A percentile compares a stretch with the other conserved stretches of the same genome.
phyloP scores from a whole-genome alignment of 768 basidiomycete genomes.

The Tricholoma hemisulphureum region DNA sequence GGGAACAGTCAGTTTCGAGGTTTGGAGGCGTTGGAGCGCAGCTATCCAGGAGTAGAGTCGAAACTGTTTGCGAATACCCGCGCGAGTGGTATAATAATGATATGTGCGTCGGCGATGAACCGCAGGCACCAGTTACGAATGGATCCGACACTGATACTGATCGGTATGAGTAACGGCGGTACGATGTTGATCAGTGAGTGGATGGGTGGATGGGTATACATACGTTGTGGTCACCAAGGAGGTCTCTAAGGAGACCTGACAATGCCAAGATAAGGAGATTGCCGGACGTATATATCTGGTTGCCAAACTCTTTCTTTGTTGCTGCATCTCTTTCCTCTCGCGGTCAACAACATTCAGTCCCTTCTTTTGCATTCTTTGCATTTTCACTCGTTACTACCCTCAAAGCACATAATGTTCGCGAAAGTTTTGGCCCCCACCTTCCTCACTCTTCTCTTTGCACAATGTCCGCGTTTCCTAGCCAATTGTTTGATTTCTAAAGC shows the following conservation, averaged over 20 bases:
- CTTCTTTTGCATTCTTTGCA: constrained; percentile 21
- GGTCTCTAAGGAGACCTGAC: constrained; percentile 13
- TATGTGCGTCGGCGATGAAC: too few species aligned
- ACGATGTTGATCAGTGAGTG: too few species aligned
- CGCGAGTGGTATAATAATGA: too few species aligned
- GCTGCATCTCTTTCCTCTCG: constrained; percentile 5
- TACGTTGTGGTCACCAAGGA: too few species aligned
- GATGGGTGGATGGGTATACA: too few species aligned
- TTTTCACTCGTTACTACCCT: constrained; percentile 17
- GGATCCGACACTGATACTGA: too few species aligned
- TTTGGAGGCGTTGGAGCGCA: too few species aligned
- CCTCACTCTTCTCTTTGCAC: constrained; percentile 45
- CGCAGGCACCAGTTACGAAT: too few species aligned
- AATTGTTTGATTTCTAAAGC: neutral
- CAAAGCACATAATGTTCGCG: constrained; percentile 15
- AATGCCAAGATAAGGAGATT: neutral
- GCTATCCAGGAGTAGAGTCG: too few species aligned
- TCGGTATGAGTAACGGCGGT: too few species aligned
- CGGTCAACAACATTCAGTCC: constrained; percentile 15
- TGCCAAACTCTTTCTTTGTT: neutral
- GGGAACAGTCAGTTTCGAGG: neutral
- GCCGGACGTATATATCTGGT: constrained; percentile 16
- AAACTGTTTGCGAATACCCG: too few species aligned
- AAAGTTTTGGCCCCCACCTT: constrained; percentile 35
- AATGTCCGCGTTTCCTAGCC: constrained; percentile 32